phyloP scores from a whole-genome alignment of 169 alveolate species.

The Eimeria acervulina region DNA sequence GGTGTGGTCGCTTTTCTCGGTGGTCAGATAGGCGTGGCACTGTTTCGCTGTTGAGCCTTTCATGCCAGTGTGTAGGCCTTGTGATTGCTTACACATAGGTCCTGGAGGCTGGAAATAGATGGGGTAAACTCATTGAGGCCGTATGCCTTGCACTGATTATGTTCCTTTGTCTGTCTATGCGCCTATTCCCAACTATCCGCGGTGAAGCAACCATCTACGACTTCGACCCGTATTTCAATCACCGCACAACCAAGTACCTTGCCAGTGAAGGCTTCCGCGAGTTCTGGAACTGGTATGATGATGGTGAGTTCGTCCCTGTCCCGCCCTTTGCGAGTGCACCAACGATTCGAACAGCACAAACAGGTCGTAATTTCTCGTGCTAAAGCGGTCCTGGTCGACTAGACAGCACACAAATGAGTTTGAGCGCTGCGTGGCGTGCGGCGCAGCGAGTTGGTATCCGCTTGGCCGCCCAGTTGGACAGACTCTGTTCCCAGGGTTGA shows the following conservation, averaged over 20 bases:
- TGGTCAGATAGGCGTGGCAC: background rate
- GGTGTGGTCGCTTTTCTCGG: background rate
- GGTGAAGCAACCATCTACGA: constrained; percentile 98
- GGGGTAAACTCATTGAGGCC: constrained; percentile 77
- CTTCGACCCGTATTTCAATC: constrained; percentile 99
- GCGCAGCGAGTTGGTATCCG: constrained; percentile 98
- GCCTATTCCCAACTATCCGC: constrained; percentile 97
- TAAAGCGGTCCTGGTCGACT: background rate
- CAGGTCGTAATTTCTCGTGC: background rate
- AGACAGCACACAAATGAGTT: background rate
- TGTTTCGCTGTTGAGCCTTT: background rate
- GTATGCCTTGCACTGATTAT: constrained; percentile 39
- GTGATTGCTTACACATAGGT: background rate
- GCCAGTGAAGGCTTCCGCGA: constrained; percentile 96
- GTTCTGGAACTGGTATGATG: constrained; percentile 99
- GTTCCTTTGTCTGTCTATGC: constrained; percentile 89
- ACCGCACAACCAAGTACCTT: constrained; percentile 96
- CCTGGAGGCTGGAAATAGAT: constrained; percentile 53
- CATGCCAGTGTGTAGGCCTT: background rate
- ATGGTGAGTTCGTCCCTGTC: constrained; percentile 78
- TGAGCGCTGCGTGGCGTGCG: background rate
- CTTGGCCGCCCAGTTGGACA: constrained; percentile 99
- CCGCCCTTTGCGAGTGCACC: background rate
- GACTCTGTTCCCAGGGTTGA: constrained; percentile 98
- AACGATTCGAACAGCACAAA: background rate